Conservation (phyloP, 345 rosid species). For the Brassica carinata region DNA sequence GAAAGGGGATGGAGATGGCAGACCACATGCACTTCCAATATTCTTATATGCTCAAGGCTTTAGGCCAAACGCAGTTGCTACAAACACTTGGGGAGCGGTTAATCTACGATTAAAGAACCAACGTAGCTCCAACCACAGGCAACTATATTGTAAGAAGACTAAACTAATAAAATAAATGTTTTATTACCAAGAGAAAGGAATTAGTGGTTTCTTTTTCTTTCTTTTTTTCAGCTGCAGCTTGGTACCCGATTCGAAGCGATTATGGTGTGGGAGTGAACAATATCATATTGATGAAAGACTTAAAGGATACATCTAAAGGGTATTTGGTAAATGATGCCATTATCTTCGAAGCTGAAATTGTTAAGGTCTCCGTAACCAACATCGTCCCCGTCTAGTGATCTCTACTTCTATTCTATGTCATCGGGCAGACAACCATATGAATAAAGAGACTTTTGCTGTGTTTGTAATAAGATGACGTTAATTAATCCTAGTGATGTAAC, state of each 20-base stretch:
- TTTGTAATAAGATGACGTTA: slow-evolving; percentile 9
- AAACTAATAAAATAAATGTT: neutral
- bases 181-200: neutral
- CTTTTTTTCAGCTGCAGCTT: slow-evolving; percentile 22
- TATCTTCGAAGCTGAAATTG: slow-evolving; percentile 44
- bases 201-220: neutral
- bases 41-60: neutral
- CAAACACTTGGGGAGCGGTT: neutral
- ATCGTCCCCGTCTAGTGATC: slow-evolving; percentile 17
- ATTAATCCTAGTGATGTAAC: slow-evolving; percentile 7
- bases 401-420: neutral
- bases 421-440: neutral
- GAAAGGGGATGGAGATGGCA: neutral
- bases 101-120: neutral
- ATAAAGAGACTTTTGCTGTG: slow-evolving; percentile 2
- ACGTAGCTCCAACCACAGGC: neutral
- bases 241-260: slow-evolving; percentile 30
- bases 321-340: slow-evolving; percentile 37
- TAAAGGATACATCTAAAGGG: slow-evolving; percentile 33
- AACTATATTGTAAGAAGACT: neutral
- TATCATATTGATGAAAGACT: slow-evolving; percentile 26
- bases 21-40: neutral
- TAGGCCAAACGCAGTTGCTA: neutral
- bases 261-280: slow-evolving; percentile 18
- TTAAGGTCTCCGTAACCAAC: slow-evolving; percentile 32